Base-by-base conservation (phyloP, 169 alveolate genomes). In the Plasmodium relictum region DNA sequence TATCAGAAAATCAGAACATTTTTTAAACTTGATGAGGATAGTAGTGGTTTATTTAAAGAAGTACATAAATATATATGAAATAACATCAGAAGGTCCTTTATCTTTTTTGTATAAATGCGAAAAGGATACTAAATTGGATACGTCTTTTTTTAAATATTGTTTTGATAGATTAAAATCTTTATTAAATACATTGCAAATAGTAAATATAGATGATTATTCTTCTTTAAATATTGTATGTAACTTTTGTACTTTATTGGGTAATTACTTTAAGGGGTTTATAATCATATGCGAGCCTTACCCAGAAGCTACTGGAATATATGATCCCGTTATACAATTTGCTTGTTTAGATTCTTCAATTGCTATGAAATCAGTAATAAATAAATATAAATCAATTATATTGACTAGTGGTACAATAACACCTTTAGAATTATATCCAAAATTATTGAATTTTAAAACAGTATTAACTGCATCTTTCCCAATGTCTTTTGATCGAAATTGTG, bases 321-420 rank as follows among this genome's bases (percentile, higher is more conserved):
- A 98, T 56, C 99, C 99, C 0, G 89, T 96, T n/a, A 91, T 98
- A 50, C 97, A 97, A 85, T 96, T 98, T 71, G 96, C 98, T 44
- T 98, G 99, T 92, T 76, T 98, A 78, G 99, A 98, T 88, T 98
- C 99, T 8, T 97, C 99, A 8, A 93, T 98, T 26, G 99, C 99
- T 3, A 98, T 97, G 97, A 95, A 96, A 83, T 98, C 99, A 0
- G 97, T 98, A 7, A 94, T 98, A 42, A 93, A 95, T 52, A 92
- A 96, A 74, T 97, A 94, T 86, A 96, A 96, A 89, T 97, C 99
- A 3, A 98, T 98, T 22, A 95, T 98, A 22, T 86, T 98, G 16
- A 98, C 99, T 9, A 97, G 99, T 41, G 99, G 99, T 1, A 98
- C 99, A 4, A 97, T 98, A 44, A 97, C 99, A 14, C 99, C 99